phyloP scores from a whole-genome alignment of 805 yeast genomes.

The Candida yuanshanica region DNA sequence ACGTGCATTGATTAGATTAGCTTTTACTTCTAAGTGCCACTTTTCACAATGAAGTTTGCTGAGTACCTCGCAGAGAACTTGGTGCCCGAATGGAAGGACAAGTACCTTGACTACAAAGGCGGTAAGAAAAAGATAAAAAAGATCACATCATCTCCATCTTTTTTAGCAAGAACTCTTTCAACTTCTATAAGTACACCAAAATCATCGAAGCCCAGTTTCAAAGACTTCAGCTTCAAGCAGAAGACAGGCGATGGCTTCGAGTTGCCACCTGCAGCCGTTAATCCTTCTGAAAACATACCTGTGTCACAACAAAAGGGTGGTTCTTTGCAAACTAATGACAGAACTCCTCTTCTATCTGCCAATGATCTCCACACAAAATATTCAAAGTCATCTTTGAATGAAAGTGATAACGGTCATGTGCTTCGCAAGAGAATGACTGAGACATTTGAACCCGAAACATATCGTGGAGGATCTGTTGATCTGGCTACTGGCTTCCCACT shows the following conservation, averaged over 20 bases:
- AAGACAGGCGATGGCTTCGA: conserved; percentile 5
- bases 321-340: neutral
- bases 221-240: conserved; percentile 7
- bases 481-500: conserved; percentile 8
- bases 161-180: conserved; percentile 4
- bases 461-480: conserved; percentile 14
- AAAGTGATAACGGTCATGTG: neutral
- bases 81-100: conserved; percentile 85
- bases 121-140: conserved; percentile 27
- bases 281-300: conserved; percentile 2
- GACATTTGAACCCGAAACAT: conserved; percentile 7
- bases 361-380: conserved; percentile 18
- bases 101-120: conserved; percentile 65
- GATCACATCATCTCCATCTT: conserved; percentile 15
- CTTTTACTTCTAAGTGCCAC: too few species aligned
- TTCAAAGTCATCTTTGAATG: neutral
- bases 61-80: conserved; percentile 14
- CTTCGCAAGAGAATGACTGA: neutral
- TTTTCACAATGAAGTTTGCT: conserved; percentile 12
- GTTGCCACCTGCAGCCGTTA: conserved; percentile 22
- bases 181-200: conserved; percentile 4
- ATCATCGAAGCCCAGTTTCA: neutral
- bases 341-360: neutral
- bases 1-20: too few species aligned
- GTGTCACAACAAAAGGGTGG: neutral